A percentile compares a stretch with the other conserved stretches of the same genome.
Conservation (phyloP, 352 stramenopile species). For the Elongisporangium prolatum region DNA sequence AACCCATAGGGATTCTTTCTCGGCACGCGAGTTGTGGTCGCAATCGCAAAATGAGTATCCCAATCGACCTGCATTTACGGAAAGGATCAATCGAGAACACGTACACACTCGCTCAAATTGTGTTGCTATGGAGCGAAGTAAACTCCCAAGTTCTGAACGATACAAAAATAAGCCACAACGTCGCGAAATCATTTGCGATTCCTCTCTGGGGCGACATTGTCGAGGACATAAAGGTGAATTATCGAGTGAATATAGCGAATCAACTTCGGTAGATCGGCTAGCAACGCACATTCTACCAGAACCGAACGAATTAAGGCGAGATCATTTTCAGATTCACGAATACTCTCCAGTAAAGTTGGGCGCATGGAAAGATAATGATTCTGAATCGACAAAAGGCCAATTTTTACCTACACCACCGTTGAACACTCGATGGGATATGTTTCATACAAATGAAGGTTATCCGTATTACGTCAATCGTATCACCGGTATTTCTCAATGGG, state of each 20-base stretch:
- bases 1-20: neutral
- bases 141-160: neutral
- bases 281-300: neutral
- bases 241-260: neutral
- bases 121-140: neutral
- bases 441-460: conserved; percentile 72
- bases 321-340: neutral
- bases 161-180: neutral
- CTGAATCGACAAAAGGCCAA: neutral
- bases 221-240: neutral
- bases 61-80: neutral
- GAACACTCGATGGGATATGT: conserved; percentile 48
- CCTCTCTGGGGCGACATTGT: neutral
- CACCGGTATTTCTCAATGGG: conserved; percentile 74
- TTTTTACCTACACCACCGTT: neutral
- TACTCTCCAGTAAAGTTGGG: neutral
- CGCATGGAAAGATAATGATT: neutral
- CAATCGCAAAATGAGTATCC: neutral
- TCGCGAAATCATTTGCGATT: neutral
- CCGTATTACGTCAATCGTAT: conserved; percentile 71
- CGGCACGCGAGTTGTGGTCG: neutral
- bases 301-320: neutral
- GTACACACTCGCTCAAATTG: neutral
- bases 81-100: neutral
- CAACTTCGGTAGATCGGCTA: neutral